A percentile compares a stretch with the other conserved stretches of the same genome.
Conservation (phyloP, 2,329 filamentous ascomycete genomes). For the Chrysosporium keratinophilum region DNA sequence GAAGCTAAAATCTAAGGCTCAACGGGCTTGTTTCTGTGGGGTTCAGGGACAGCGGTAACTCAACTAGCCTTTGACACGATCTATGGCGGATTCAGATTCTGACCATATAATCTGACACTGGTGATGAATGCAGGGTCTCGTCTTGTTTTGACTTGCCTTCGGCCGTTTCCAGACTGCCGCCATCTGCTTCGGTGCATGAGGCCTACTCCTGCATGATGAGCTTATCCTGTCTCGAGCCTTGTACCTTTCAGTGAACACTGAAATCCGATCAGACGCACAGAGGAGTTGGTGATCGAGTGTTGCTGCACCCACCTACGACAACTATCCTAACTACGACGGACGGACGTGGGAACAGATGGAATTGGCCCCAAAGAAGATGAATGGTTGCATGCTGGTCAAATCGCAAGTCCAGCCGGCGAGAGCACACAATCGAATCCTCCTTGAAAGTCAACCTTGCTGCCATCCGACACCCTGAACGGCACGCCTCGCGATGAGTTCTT, state of each 20-base stretch:
- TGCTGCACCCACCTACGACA: too few species aligned
- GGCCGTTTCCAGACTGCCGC: neutral
- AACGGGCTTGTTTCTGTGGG: neutral
- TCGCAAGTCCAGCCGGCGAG: neutral
- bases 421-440: neutral
- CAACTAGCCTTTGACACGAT: neutral
- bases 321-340: too few species aligned
- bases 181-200: neutral
- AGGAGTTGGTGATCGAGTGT: too few species aligned
- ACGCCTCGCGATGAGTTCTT: slow-evolving; percentile 1
- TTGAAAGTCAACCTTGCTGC: neutral
- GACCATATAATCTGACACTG: too few species aligned
- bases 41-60: neutral
- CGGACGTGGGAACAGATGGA: neutral
- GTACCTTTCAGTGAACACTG: too few species aligned
- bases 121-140: too few species aligned
- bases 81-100: neutral
- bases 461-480: neutral
- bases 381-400: neutral
- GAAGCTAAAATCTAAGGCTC: neutral
- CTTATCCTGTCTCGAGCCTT: neutral
- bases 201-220: slow-evolving; percentile 1
- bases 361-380: neutral
- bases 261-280: too few species aligned
- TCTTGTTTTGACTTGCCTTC: neutral